Evolutionary conservation across 75 land plant genomes (phyloP).

Genomic region (Pseudotsuga menziesii): DNA sequence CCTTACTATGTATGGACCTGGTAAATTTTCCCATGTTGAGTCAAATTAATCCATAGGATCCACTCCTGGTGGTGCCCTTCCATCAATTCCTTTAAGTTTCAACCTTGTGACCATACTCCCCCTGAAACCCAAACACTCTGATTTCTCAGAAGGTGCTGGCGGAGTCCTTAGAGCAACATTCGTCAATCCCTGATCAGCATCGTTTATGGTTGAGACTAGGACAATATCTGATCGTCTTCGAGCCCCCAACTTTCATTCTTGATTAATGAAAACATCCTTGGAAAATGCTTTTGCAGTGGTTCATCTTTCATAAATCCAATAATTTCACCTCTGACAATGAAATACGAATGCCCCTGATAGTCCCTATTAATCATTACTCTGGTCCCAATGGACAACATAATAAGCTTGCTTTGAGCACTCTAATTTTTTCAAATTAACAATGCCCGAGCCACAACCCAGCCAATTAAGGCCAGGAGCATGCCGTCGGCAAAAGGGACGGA

Average conservation of each 20-base stretch:
- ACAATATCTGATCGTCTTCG: constrained; percentile 19
- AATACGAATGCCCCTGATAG: no score
- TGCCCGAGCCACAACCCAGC: no score
- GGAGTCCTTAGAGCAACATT: constrained; percentile 26
- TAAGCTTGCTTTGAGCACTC: no score
- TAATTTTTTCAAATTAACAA: no score
- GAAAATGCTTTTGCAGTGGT: constrained; percentile 5
- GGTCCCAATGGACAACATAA: no score
- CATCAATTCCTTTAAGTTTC: constrained; percentile 35
- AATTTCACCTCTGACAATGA: no score
- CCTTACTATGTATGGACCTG: constrained; percentile 23
- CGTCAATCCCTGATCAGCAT: constrained; percentile 33
- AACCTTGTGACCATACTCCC: constrained; percentile 31
- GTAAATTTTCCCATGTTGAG: constrained; percentile 26
- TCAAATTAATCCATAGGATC: constrained; percentile 26
- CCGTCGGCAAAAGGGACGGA: no score
- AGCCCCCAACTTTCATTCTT: constrained; percentile 26
- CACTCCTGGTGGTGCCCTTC: constrained; percentile 32
- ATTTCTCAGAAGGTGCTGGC: constrained; percentile 26
- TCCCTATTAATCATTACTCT: no score
- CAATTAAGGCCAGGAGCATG: no score
- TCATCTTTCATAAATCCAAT: no score
- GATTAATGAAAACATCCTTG: constrained; percentile 31
- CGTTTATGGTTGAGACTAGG: constrained; percentile 25
- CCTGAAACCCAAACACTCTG: constrained; percentile 25